Evolutionary conservation across 768 basidiomycete genomes (phyloP), one percentile per base, ranked within the genome.

Genomic region (Nidularia pulvinata): DNA sequence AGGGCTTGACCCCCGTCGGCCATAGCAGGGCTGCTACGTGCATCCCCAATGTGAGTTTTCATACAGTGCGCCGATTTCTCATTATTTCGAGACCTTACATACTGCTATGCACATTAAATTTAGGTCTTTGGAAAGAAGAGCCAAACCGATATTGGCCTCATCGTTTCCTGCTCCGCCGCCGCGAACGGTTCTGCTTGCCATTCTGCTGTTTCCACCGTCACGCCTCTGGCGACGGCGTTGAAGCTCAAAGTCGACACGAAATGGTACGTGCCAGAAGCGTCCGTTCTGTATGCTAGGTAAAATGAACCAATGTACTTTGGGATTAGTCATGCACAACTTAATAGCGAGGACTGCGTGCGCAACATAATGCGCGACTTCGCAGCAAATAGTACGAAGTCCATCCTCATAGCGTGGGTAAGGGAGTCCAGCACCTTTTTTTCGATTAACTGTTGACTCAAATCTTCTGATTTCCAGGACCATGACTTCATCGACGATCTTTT

Each of bases 321-420:
- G 32, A 2, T 19, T 14, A 65, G 61, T 49, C 61, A 59, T 19
- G 60, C 59, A 10, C 57, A 56, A 14, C 59, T 62, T 42, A 55
- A 61, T 10, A 57, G 60, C 14, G 62, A 65, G 14, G 64, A 65
- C 48, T 67, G 65, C 35, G 58, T 67, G 2, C 48, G 51, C 6
- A 49, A 62, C 33, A 45, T 65, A 9, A 54, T 65, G 36, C 54
- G 50, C n/a, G 57, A 54, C 16, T 67, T 62, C 44, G 57, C 50
- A 16, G 55, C 55, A 34, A 64, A 47, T 16, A 67, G 62, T 54
- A 63, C 60, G 13, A 55, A 64, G 34, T 37, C 59, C 37, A 54
- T 65, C 25, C 59, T 66, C 13, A 50, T 62, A 16, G 56, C 61
- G 33, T 66, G 65, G 65, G 65, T 65, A 49, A 22, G 56, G n/a